Evolutionary conservation across 2,329 filamentous ascomycete species (phyloP).

Genomic region (Penicillium sp.): DNA sequence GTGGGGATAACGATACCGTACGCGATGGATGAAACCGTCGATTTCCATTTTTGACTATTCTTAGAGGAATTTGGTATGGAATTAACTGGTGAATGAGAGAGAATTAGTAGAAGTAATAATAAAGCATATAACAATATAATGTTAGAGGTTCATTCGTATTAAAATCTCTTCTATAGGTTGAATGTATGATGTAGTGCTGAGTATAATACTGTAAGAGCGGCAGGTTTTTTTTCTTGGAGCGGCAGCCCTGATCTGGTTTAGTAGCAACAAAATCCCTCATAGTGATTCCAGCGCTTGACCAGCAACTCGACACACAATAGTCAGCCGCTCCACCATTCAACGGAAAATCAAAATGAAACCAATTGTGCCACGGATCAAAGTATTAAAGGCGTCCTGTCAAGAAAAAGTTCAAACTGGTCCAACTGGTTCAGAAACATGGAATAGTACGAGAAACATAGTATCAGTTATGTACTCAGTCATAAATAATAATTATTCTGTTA

Average conservation of each 20-base stretch:
- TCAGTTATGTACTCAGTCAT: background rate
- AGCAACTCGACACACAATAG: conserved; percentile 16
- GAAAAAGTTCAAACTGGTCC: background rate
- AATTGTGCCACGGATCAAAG: background rate
- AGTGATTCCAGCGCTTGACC: conserved; percentile 7
- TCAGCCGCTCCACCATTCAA: conserved; percentile 9
- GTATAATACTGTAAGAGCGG: background rate
- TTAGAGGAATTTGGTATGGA: background rate
- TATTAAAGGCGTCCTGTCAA: background rate
- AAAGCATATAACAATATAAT: background rate
- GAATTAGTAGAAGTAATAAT: background rate
- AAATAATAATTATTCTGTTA: background rate
- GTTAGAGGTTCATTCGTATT: background rate
- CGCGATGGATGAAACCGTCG: background rate
- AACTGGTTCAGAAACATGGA: background rate
- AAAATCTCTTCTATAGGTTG: background rate
- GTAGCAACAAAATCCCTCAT: conserved; percentile 25
- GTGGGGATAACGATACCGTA: background rate
- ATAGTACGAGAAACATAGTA: background rate
- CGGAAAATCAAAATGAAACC: conserved; percentile 12
- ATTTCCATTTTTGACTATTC: background rate
- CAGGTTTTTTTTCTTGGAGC: background rate
- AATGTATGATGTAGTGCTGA: background rate
- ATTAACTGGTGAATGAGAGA: background rate
- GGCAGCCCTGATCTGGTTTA: conserved; percentile 16